Evolutionary conservation across 2,329 filamentous ascomycete genomes (phyloP).

Genomic region (Tolypocladium pustulatum): DNA sequence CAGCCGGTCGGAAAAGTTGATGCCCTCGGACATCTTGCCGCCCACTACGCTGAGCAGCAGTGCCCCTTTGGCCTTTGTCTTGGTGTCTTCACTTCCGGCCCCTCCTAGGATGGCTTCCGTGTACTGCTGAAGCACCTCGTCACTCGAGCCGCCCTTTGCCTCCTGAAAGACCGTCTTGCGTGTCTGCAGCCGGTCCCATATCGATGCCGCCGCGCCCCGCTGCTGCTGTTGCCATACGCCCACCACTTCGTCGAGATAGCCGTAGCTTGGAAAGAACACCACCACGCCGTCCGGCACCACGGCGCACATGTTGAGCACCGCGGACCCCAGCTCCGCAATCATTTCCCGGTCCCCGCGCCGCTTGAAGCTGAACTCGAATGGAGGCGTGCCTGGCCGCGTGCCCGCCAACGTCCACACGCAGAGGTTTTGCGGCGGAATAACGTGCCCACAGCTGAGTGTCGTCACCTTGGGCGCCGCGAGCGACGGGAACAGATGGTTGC

Average conservation of each 20-base stretch:
- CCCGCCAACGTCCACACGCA: constrained; percentile 61
- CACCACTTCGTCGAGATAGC: constrained; percentile 71
- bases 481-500: constrained; percentile 73
- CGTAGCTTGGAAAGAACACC: constrained; percentile 92
- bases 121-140: constrained; percentile 67
- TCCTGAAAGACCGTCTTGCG: constrained; percentile 56
- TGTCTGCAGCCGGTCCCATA: constrained; percentile 48
- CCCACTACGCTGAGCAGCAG: constrained; percentile 85
- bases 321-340: constrained; percentile 63
- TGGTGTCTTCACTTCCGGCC: constrained; percentile 16
- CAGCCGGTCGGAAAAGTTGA: constrained; percentile 90
- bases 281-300: constrained; percentile 82
- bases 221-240: constrained; percentile 44
- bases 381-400: constrained; percentile 29
- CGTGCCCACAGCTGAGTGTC: constrained; percentile 87
- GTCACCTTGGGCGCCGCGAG: constrained; percentile 52
- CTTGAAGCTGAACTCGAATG: constrained; percentile 82
- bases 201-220: constrained; percentile 17
- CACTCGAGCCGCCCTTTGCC: constrained; percentile 43
- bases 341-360: constrained; percentile 59
- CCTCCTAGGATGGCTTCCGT: constrained; percentile 51
- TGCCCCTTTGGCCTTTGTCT: constrained; percentile 43
- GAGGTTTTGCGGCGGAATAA: constrained; percentile 75
- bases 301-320: constrained; percentile 60
- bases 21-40: constrained; percentile 91